Conservation (phyloP, 345 rosid genomes). For the Lepidium didymum region DNA sequence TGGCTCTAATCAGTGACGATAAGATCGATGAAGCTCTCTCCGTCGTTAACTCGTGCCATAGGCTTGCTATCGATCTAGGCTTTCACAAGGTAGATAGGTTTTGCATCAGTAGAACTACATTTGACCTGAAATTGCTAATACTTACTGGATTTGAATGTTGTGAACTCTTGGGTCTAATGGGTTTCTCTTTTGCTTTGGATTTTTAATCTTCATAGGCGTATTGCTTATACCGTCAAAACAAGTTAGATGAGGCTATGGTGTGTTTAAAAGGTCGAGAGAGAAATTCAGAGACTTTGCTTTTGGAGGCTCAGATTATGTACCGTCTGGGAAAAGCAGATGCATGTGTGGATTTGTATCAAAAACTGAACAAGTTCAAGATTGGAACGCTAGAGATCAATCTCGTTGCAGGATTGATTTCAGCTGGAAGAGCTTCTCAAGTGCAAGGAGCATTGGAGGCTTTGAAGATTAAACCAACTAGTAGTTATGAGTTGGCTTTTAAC, state of each 20-base stretch:
- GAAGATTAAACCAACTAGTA: conserved; percentile 63
- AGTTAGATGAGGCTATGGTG: conserved; percentile 65
- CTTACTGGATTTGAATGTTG: neutral
- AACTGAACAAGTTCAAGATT: conserved; percentile 48
- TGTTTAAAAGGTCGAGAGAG: conserved; percentile 47
- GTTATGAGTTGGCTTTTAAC: conserved; percentile 82
- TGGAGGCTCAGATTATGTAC: conserved; percentile 82
- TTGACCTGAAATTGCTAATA: neutral
- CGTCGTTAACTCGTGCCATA: conserved; percentile 42
- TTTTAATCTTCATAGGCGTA: conserved; percentile 47
- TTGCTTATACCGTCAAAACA: conserved; percentile 87
- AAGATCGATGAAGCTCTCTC: conserved; percentile 63
- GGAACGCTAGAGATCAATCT: conserved; percentile 60
- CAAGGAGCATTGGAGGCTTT: conserved; percentile 53
- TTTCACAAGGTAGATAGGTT: conserved; percentile 45
- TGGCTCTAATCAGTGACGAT: conserved; percentile 66
- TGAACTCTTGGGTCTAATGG: neutral
- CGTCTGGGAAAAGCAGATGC: conserved; percentile 73
- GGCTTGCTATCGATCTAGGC: conserved; percentile 44
- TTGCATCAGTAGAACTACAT: neutral
- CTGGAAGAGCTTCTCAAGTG: conserved; percentile 74
- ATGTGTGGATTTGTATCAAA: conserved; percentile 57
- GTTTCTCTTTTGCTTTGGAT: neutral
- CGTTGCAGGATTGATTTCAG: conserved; percentile 68
- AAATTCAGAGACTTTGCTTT: conserved; percentile 45